Evolutionary conservation across 108 stramenopile genomes (phyloP).

Genomic region (Ochromonas danica): DNA sequence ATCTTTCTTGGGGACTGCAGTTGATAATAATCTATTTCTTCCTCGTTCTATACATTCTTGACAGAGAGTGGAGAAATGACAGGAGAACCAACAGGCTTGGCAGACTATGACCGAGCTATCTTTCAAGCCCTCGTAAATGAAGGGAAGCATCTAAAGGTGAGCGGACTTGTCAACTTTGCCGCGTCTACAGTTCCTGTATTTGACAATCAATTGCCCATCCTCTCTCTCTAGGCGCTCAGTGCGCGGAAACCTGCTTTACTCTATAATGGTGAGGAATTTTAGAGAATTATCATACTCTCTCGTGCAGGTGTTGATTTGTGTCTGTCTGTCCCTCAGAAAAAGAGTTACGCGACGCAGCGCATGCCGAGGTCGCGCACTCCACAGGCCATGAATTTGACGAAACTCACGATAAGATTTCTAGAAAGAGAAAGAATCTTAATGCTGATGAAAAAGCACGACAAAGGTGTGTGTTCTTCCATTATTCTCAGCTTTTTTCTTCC

Average conservation of each 20-base stretch:
- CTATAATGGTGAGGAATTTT: too few relatives aligned
- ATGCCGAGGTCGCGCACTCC: not conserved
- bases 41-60: too few relatives aligned
- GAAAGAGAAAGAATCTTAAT: slow-evolving; percentile 19
- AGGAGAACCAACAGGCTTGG: too few relatives aligned
- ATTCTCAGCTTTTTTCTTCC: not conserved
- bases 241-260: too few relatives aligned
- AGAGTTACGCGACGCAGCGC: slow-evolving; percentile 30
- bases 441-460: slow-evolving; percentile 23
- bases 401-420: not conserved
- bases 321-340: slow-evolving; percentile 10
- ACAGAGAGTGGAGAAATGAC: too few relatives aligned
- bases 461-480: not conserved
- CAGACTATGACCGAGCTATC: slow-evolving; percentile 9
- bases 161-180: not conserved
- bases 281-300: too few relatives aligned
- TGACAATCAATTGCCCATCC: too few relatives aligned
- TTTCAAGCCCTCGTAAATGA: slow-evolving; percentile 28
- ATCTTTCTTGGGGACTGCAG: too few relatives aligned
- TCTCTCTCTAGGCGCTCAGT: too few relatives aligned
- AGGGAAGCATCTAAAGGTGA: slow-evolving; percentile 16
- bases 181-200: not conserved
- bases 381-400: not conserved
- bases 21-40: too few relatives aligned
- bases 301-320: not conserved